These are phyloP conservation scores for Filosporella fistucella DNA, from an alignment of 495 filamentous ascomycete genomes.

Conservation along the genomic window DNA sequence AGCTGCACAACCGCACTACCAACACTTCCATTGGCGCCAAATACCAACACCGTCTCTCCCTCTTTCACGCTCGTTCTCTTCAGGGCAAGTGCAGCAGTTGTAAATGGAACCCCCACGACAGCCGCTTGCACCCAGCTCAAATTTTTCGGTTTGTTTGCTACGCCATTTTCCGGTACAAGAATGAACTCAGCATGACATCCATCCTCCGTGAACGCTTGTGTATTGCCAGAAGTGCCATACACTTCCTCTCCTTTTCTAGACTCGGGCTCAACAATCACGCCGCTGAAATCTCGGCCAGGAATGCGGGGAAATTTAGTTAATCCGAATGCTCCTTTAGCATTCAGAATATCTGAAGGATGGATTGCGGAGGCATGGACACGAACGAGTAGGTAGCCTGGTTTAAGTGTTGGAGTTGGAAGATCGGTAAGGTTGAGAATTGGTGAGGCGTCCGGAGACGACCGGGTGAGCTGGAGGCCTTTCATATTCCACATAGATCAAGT, in stretches of 20 bases:
- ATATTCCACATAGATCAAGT: constrained; percentile 20
- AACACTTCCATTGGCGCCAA: constrained; percentile 32
- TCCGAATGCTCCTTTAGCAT: constrained; percentile 32
- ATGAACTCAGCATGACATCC: constrained; percentile 33
- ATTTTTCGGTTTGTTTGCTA: constrained; percentile 25
- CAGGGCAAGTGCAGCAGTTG: constrained; percentile 28
- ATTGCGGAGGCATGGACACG: constrained; percentile 24
- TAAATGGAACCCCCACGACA: constrained; percentile 28
- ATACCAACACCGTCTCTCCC: constrained; percentile 32
- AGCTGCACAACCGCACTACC: constrained; percentile 29
- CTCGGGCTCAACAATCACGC: constrained; percentile 21
- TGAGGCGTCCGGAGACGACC: not conserved
- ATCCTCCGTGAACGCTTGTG: constrained; percentile 23
- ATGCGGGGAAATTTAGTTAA: constrained; percentile 34
- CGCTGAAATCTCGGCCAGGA: constrained; percentile 33
- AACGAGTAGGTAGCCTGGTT: constrained; percentile 13
- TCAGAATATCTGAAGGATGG: constrained; percentile 38
- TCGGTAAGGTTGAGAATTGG: constrained; percentile 10
- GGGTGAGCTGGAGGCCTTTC: constrained; percentile 20
- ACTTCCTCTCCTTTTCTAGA: constrained; percentile 24
- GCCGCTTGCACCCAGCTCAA: constrained; percentile 25
- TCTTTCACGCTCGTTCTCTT: constrained; percentile 21
- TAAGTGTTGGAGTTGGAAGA: constrained; percentile 14
- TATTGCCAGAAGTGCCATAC: constrained; percentile 28
- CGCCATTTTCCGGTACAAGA: constrained; percentile 23